Evolutionary conservation across 345 rosid species (phyloP), one percentile per base, ranked within the genome.

Genomic region (Excoecaria agallocha): DNA sequence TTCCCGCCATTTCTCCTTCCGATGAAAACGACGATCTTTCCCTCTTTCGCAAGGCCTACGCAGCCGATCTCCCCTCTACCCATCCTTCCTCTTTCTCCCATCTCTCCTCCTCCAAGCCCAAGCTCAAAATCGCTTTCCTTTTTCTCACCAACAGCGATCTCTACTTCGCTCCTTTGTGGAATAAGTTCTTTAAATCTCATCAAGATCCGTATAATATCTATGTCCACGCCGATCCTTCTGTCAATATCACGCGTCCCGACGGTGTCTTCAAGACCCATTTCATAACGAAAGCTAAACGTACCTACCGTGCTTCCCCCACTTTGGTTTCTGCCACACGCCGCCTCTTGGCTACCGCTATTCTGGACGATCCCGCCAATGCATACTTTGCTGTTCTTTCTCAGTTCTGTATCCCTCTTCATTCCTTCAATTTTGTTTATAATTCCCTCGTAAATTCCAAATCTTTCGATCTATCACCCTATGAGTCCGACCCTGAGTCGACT

Each of bases 141-240:
- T 95, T 95, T 84, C 90, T 91, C 79, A 95, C 98, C 78, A 95
- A 93, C 87, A 68, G 98, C 64, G 96, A 90, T 77, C 94, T 95
- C 72, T 81, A 90, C 74, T 93, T 95, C 82, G 78, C 93, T 9
- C 94, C 94, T 8, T 79, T 95, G 70, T 93, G 98, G 98, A 83
- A 85, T 52, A 83, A 74, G 0, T 95, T 91, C 91, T 93, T 92
- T 83, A 52, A 24, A 50, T 51, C 73, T 5, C 11, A 81, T 11
- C 68, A 65, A 12, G 74, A 84, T 17, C 91, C 82, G 2, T 93
- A 81, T 87, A 95, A 90, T 79, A 79, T 95, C 71, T 95, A 91
- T 65, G 85, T 93, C 76, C 99, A 95, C 84, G 97, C 94, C 20
- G 98, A 93, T 75, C 99, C 98, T 4, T 76, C 82, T 16, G 84